Conservation (phyloP, 345 rosid genomes). For the Physaria fendleri region DNA sequence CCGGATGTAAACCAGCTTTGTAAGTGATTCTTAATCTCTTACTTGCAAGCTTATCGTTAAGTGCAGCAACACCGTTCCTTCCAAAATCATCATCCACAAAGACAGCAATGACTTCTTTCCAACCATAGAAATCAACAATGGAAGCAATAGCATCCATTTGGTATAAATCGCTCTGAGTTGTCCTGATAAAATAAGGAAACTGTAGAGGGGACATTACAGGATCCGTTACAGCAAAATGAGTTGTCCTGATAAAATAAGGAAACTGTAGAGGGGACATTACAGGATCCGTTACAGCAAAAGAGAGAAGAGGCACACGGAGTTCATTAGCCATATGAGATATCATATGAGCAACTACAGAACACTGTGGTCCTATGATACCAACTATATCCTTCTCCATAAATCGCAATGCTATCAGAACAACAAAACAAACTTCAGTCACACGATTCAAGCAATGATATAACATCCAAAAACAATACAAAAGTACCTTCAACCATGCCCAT, state of each 20-base stretch:
- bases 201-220: constrained; percentile 78
- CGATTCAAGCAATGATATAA: neutral
- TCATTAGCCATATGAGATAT: constrained; percentile 69
- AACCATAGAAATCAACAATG: constrained; percentile 52
- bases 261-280: constrained; percentile 72
- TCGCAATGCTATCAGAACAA: constrained; percentile 48
- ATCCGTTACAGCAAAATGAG: constrained; percentile 86
- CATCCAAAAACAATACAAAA: neutral
- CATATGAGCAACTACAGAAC: constrained; percentile 73
- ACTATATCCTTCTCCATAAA: constrained; percentile 77
- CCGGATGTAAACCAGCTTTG: constrained; percentile 58
- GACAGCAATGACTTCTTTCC: constrained; percentile 84
- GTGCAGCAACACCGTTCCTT: constrained; percentile 67
- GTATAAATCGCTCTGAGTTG: constrained; percentile 64
- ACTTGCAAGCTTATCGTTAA: constrained; percentile 69
- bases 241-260: constrained; percentile 81
- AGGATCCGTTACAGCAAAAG: constrained; percentile 93
- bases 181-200: constrained; percentile 79
- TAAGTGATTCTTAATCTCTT: constrained; percentile 62
- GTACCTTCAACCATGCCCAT: constrained; percentile 86
- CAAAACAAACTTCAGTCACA: neutral
- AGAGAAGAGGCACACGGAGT: constrained; percentile 68
- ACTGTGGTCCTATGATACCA: constrained; percentile 84
- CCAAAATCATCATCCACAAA: constrained; percentile 82
- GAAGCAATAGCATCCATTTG: constrained; percentile 89